Conservation (phyloP, 495 filamentous ascomycete species). For the Xylaria cubensis region DNA sequence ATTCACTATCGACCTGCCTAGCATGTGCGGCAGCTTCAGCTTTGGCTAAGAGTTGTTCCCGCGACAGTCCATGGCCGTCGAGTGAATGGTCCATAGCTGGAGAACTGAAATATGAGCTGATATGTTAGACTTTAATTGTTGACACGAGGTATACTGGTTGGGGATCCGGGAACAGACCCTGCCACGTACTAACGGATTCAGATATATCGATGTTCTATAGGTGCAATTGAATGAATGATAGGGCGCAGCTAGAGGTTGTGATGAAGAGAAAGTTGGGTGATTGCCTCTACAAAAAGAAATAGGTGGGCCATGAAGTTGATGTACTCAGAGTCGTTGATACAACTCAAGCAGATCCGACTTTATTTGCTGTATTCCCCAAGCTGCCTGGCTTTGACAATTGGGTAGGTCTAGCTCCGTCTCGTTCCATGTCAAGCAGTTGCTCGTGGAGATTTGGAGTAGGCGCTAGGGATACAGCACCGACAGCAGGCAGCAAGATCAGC, state of each 20-base stretch:
- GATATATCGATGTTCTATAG: conserved; percentile 22
- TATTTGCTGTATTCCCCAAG: background rate
- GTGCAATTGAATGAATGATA: conserved; percentile 2
- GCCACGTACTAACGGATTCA: background rate
- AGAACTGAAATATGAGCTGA: background rate
- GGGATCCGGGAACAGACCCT: background rate
- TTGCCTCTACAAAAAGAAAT: background rate
- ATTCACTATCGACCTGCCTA: conserved; percentile 27
- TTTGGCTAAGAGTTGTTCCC: conserved; percentile 28
- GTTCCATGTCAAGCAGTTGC: background rate
- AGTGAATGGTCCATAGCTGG: conserved; percentile 19
- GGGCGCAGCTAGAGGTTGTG: background rate
- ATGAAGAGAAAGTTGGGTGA: background rate
- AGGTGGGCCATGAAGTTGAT: background rate
- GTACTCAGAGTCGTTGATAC: background rate
- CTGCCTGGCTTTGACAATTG: background rate
- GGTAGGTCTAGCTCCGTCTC: background rate
- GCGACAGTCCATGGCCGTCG: conserved; percentile 34
- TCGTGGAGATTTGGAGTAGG: background rate
- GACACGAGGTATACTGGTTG: background rate
- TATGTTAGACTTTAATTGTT: background rate
- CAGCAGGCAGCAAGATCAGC: background rate
- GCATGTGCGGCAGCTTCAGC: conserved; percentile 29
- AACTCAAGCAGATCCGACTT: background rate
- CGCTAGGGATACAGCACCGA: background rate